A percentile compares a stretch with the other conserved stretches of the same genome.
Evolutionary conservation across 768 basidiomycete species (phyloP).

Genomic region (Boletus sp.): DNA sequence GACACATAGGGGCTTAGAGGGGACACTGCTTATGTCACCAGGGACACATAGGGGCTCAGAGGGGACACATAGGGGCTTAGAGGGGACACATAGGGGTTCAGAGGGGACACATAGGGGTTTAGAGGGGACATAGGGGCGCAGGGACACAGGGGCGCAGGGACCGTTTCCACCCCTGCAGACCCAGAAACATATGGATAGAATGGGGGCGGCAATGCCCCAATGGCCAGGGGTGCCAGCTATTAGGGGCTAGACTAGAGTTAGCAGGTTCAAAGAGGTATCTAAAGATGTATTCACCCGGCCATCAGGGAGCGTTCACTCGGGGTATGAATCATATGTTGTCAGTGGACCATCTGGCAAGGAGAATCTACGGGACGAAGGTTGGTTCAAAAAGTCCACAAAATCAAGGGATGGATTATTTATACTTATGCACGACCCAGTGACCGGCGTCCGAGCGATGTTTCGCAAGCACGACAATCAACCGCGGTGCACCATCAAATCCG

Average conservation of each 20-base stretch:
- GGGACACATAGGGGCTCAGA: too few relatives aligned
- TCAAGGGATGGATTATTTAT: constrained; percentile 16
- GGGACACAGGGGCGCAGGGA: too few relatives aligned
- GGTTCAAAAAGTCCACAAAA: background rate
- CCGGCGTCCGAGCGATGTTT: constrained; percentile 78
- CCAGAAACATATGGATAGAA: too few relatives aligned
- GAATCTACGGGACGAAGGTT: constrained; percentile 46
- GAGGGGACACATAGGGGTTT: too few relatives aligned
- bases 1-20: too few relatives aligned
- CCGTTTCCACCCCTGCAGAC: too few relatives aligned
- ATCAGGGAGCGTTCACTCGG: constrained; percentile 78
- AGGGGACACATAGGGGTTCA: too few relatives aligned
- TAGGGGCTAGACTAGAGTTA: constrained; percentile 54
- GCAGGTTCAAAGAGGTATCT: background rate
- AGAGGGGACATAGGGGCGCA: too few relatives aligned
- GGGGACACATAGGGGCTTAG: too few relatives aligned
- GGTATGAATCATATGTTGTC: constrained; percentile 85
- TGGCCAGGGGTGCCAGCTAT: too few relatives aligned
- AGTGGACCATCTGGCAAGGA: constrained; percentile 78
- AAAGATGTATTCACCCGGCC: constrained; percentile 61
- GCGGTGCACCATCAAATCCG: constrained; percentile 76
- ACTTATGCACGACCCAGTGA: constrained; percentile 91
- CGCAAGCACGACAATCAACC: constrained; percentile 76
- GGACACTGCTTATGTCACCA: too few relatives aligned
- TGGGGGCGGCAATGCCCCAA: too few relatives aligned